Evolutionary conservation across 2,329 filamentous ascomycete species (phyloP), one percentile per base, ranked within the genome.

Genomic region (Fonsecaea pugnacius): DNA sequence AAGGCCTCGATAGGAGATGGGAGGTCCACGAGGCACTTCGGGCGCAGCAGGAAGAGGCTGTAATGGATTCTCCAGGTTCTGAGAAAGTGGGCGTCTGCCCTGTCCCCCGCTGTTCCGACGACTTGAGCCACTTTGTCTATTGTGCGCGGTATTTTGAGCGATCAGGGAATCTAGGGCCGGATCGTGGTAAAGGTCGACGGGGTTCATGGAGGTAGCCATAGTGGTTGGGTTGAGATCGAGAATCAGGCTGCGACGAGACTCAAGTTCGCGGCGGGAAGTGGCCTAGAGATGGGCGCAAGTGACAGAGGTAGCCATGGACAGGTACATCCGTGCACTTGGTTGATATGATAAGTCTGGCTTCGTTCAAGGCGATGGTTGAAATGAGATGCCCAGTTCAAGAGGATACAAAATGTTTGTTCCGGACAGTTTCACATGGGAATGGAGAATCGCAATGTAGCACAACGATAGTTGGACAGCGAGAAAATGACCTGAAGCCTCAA

Each of bases 21-120:
- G 86, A 43, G 85, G 85, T 33, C 79, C 82, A 71, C 81, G 82
- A 60, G 88, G 85, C 32, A 82, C 84, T 69, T 90, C 88, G 68
- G 88, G 85, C 36, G 84, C 86, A 56, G 80, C 33, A 16, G 66
- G 66, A 18, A 33, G 63, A 8, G 52, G 56, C 30, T 62, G 56
- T 51, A 24, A 32, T 6, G 51, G 16, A 6, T 40, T 21, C 30
- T 61, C 50, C 36, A 62, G 38, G 40, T 51, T 50, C 56, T 68
- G 62, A 27, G 65, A 64, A 46, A 56, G 38, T 35, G 63, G 40
- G 3, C 58, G 61, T 24, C 61, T 63, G 32, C 50, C 51, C 12
- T 63, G 48, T 43, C 40, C 62, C 32, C 52, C 21, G 18, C 58
- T 62, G 18, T 32, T 33, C 9, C 62, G 67, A 51, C 63, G 61